Conservation (phyloP, 1,139 yeast species). For the Taphrina deformans region DNA sequence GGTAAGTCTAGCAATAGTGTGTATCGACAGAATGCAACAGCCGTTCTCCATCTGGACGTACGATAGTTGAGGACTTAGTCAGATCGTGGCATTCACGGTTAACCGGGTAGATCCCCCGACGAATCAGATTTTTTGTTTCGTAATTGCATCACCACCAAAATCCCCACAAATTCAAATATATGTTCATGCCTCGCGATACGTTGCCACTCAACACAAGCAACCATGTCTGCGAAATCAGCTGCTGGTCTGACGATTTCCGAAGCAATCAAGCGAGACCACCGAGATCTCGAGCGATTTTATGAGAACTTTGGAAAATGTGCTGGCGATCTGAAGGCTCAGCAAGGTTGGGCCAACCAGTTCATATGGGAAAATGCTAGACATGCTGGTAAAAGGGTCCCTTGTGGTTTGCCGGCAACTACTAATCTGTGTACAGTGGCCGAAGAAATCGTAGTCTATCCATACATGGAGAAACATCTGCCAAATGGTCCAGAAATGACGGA, state of each 20-base stretch:
- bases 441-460: slow-evolving; percentile 22
- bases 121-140: background rate
- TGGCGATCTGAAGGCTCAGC: slow-evolving; percentile 6
- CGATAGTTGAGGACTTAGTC: background rate
- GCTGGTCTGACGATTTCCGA: slow-evolving; percentile 24
- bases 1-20: too few species aligned
- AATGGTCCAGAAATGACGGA: slow-evolving; percentile 22
- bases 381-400: slow-evolving; percentile 5
- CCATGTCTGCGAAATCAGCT: slow-evolving; percentile 22
- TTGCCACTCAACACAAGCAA: background rate
- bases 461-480: slow-evolving; percentile 19
- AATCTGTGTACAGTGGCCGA: slow-evolving; percentile 3
- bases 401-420: background rate
- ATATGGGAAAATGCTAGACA: slow-evolving; percentile 25
- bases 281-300: slow-evolving; percentile 11
- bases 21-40: too few species aligned
- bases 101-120: background rate
- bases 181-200: too few species aligned
- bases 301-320: slow-evolving; percentile 17
- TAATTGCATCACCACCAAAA: slow-evolving; percentile 3
- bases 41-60: too few species aligned
- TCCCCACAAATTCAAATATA: too few species aligned
- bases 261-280: slow-evolving; percentile 23
- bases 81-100: background rate
- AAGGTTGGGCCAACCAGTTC: slow-evolving; percentile 21